Conservation (phyloP, 495 filamentous ascomycete genomes). For the Aspergillus asperescens region DNA sequence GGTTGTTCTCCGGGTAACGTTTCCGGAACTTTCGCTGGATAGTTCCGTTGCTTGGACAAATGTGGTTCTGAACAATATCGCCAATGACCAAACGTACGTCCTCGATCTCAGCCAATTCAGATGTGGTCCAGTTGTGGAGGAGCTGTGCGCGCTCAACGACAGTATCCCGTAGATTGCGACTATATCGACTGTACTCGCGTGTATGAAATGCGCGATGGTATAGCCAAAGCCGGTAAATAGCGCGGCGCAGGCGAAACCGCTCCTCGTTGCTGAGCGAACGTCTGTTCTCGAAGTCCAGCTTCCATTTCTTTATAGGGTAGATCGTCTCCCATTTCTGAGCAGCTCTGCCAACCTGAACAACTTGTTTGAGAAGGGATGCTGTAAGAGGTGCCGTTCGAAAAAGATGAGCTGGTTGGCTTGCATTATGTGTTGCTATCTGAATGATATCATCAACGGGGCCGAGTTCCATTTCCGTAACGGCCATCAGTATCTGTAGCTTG, state of each 20-base stretch:
- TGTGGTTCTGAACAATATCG: slow-evolving; percentile 48
- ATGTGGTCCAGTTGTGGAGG: slow-evolving; percentile 52
- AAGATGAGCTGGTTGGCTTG: slow-evolving; percentile 50
- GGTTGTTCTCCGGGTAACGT: slow-evolving; percentile 45
- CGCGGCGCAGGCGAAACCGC: slow-evolving; percentile 55
- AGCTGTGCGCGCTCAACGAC: slow-evolving; percentile 47
- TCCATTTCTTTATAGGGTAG: slow-evolving; percentile 67
- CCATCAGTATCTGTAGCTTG: slow-evolving; percentile 49
- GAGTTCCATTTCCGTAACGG: slow-evolving; percentile 52
- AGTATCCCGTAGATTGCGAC: slow-evolving; percentile 39
- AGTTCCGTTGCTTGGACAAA: slow-evolving; percentile 58
- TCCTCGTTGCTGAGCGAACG: slow-evolving; percentile 56
- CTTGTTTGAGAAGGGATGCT: slow-evolving; percentile 50
- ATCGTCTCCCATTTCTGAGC: slow-evolving; percentile 60
- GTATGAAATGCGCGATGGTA: slow-evolving; percentile 56
- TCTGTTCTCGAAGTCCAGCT: slow-evolving; percentile 51
- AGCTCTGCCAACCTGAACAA: slow-evolving; percentile 52
- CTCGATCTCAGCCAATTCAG: slow-evolving; percentile 53
- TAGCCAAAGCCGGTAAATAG: slow-evolving; percentile 66
- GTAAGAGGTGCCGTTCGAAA: slow-evolving; percentile 45
- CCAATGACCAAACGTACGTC: slow-evolving; percentile 47
- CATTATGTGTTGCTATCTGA: slow-evolving; percentile 55
- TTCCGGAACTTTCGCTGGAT: slow-evolving; percentile 54
- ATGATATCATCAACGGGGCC: slow-evolving; percentile 56
- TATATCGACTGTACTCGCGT: slow-evolving; percentile 39